Percentiles rank a stretch among this genome's conserved stretches.
phyloP scores from a whole-genome alignment of 1,284 basidiomycete species.

The Meripilus lineatus region DNA sequence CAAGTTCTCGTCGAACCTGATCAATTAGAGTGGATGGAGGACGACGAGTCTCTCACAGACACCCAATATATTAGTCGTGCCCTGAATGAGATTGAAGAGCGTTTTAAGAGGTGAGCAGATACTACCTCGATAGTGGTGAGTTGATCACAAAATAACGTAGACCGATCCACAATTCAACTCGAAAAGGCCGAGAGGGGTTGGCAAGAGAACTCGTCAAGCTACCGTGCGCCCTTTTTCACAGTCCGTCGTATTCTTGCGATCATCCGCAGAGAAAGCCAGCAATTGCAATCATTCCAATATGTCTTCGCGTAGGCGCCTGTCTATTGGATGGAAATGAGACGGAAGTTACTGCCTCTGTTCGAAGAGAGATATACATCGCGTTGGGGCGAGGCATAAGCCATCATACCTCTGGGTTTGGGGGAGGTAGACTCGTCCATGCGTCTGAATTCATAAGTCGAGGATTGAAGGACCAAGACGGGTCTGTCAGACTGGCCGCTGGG shows the following conservation, averaged over 20 bases:
- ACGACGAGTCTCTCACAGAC: slow-evolving; percentile 34
- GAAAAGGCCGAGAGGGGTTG: slow-evolving; percentile 28
- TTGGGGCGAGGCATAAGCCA: slow-evolving; percentile 46
- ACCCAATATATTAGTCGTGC: slow-evolving; percentile 19
- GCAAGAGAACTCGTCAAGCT: slow-evolving; percentile 33
- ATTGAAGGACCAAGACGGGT: slow-evolving; percentile 49
- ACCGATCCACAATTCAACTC: slow-evolving; percentile 27
- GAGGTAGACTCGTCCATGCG: slow-evolving; percentile 33
- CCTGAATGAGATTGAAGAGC: slow-evolving; percentile 22
- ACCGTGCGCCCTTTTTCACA: slow-evolving; percentile 41
- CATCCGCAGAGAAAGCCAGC: slow-evolving; percentile 16
- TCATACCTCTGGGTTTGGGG: slow-evolving; percentile 31
- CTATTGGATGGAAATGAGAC: slow-evolving; percentile 43
- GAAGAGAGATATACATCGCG: slow-evolving; percentile 39
- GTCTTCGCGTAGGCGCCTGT: slow-evolving; percentile 32
- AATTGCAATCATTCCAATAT: slow-evolving; percentile 34
- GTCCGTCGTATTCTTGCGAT: slow-evolving; percentile 29
- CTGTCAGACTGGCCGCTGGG: slow-evolving; percentile 65
- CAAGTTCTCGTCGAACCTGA: slow-evolving; percentile 37
- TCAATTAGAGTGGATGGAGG: slow-evolving; percentile 42
- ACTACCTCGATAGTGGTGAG: not conserved
- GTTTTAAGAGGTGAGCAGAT: slow-evolving; percentile 36
- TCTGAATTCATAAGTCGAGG: slow-evolving; percentile 40
- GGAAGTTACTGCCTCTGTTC: slow-evolving; percentile 42
- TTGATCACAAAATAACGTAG: slow-evolving; percentile 21